A percentile compares a stretch with the other conserved stretches of the same genome.
Conservation (phyloP, 345 rosid genomes). For the Eucalyptus decipiens region DNA sequence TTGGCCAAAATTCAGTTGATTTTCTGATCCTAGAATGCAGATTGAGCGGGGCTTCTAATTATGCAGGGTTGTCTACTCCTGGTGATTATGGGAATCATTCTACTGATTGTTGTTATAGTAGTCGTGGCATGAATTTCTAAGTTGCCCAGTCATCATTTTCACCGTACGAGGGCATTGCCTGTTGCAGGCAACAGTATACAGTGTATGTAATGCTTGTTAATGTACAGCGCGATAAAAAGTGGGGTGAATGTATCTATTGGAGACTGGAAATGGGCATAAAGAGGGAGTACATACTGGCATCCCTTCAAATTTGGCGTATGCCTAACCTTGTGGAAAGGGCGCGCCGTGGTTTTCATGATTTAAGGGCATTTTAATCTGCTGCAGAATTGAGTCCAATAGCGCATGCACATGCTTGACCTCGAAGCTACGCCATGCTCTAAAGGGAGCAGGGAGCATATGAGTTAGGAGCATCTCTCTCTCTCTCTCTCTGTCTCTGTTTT, state of each 20-base stretch:
- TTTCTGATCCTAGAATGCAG: background rate
- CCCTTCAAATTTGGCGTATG: background rate
- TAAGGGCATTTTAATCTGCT: background rate
- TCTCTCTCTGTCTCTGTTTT: background rate
- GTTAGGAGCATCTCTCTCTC: background rate
- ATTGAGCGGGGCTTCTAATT: background rate
- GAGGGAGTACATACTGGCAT: background rate
- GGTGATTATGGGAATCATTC: slow-evolving; percentile 78
- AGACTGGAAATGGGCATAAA: background rate
- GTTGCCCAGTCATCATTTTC: background rate
- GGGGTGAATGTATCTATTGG: background rate
- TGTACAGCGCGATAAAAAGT: background rate
- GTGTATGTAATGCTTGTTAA: background rate
- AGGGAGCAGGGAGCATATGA: background rate
- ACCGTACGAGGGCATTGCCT: background rate
- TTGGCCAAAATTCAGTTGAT: background rate
- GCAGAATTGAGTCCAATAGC: background rate
- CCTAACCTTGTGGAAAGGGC: background rate
- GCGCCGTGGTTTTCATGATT: background rate
- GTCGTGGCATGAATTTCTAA: slow-evolving; percentile 25
- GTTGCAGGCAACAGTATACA: background rate
- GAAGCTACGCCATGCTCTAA: background rate
- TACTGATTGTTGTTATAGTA: slow-evolving; percentile 68
- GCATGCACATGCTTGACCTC: background rate
- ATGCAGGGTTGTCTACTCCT: slow-evolving; percentile 75